Evolutionary conservation across 257 asterid genomes (phyloP).

Genomic region (Eustoma russellianum): DNA sequence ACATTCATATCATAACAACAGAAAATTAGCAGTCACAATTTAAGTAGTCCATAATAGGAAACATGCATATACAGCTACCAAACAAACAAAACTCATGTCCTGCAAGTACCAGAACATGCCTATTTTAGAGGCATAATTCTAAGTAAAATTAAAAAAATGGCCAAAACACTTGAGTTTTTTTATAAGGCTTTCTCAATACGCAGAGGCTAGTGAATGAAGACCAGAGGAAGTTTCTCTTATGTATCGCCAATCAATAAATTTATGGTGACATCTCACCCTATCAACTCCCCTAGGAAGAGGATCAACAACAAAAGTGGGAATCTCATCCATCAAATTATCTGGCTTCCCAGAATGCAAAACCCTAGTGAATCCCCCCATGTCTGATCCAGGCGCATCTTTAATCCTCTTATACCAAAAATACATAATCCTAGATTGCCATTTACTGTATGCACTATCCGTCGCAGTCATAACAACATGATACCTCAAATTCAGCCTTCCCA

Average conservation of each 20-base stretch:
- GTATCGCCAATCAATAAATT: neutral
- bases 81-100: too few relatives aligned
- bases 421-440: conserved; percentile 96
- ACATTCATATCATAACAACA: too few relatives aligned
- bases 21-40: too few relatives aligned
- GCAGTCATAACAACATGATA: conserved; percentile 88
- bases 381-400: conserved; percentile 68
- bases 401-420: conserved; percentile 87
- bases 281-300: conserved; percentile 92
- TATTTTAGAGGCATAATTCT: neutral
- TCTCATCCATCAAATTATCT: conserved; percentile 90
- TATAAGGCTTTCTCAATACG: neutral
- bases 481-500: conserved; percentile 27
- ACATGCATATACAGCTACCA: too few relatives aligned
- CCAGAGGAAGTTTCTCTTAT: neutral
- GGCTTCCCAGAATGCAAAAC: conserved; percentile 83
- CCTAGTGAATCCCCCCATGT: conserved; percentile 94
- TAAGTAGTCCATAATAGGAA: too few relatives aligned
- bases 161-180: neutral
- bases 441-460: conserved; percentile 76
- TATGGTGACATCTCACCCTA: conserved; percentile 40
- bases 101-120: neutral
- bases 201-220: neutral
- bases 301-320: conserved; percentile 77
- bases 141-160: neutral